A percentile compares a stretch with the other conserved stretches of the same genome.
Conservation (phyloP, 2,329 filamentous ascomycete species). For the Zasmidium cellare region DNA sequence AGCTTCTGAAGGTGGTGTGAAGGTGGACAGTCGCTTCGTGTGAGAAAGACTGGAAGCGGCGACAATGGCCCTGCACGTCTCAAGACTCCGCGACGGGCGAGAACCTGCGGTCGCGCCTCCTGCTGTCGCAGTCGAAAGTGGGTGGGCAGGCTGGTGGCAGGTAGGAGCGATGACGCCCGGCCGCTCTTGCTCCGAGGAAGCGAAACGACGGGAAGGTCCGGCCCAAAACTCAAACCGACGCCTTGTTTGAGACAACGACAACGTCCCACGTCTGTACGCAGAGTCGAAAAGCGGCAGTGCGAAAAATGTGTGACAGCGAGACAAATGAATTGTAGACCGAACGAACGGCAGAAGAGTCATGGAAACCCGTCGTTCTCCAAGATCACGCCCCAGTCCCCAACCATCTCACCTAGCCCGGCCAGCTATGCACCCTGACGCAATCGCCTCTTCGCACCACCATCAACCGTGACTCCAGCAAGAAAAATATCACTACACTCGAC, state of each 20-base stretch:
- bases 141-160: background rate
- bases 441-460: background rate
- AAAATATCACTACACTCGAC: background rate
- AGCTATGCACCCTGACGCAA: background rate
- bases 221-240: background rate
- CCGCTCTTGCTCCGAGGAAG: background rate
- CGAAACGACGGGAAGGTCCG: background rate
- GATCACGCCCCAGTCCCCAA: background rate
- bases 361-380: background rate
- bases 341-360: background rate
- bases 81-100: too few relatives aligned
- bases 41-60: background rate
- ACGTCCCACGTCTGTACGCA: background rate
- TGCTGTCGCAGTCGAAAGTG: background rate
- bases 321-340: too few relatives aligned
- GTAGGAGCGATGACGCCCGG: background rate
- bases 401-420: background rate
- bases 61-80: background rate
- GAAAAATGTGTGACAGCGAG: too few relatives aligned
- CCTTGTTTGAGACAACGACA: background rate
- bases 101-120: too few relatives aligned
- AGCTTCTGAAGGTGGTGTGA: background rate
- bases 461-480: too few relatives aligned
- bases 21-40: background rate
- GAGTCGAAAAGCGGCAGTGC: background rate